Evolutionary conservation across 805 yeast species (phyloP), one percentile per base, ranked within the genome.

Genomic region (Ogataea nakhonphanomensis): DNA sequence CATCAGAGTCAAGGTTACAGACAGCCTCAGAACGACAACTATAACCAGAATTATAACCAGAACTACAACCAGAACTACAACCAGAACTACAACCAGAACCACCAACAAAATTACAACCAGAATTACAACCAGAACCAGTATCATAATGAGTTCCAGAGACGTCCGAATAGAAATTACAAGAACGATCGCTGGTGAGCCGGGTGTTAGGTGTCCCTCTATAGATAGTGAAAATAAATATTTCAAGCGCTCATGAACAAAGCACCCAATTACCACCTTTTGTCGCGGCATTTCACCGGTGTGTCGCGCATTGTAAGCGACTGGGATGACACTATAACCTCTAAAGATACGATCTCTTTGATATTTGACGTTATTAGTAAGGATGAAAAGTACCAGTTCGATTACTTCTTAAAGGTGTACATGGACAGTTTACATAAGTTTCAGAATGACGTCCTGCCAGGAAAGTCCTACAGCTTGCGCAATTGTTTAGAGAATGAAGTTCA

Each of bases 321-420:
- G 80, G 88, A 81, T 54, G 86, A 79, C 30, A 81, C 87, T 0
- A 67, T 78, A 21, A 78, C 87, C 0, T 47, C 51, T 5, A 52
- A 58, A 23, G 87, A 81, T 55, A 79, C 88, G 0, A 71, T 80
- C 22, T 56, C 55, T 20, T 51, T 74, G 5, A 63, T 78, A n/a
- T 76, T 79, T 10, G 59, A 67, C 25, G 67, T 76, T 2, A 74
- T 79, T 0, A 73, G 74, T 37, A 25, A 24, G 2, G 55, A 55
- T n/a, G 59, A 63, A 31, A 52, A 51, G 3, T 67, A 71, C 7
- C 53, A 59, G 0, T 71, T 78, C 60, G 46, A 48, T 21, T 63
- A 73, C 48, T 79, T 74, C 55, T 60, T 67, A 9, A 53, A 66
- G 10, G 51, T 66, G 0, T 80, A 80, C 54, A 43, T 59, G 43